Conservation (phyloP, 768 basidiomycete species). For the Tricholoma matsutake region DNA sequence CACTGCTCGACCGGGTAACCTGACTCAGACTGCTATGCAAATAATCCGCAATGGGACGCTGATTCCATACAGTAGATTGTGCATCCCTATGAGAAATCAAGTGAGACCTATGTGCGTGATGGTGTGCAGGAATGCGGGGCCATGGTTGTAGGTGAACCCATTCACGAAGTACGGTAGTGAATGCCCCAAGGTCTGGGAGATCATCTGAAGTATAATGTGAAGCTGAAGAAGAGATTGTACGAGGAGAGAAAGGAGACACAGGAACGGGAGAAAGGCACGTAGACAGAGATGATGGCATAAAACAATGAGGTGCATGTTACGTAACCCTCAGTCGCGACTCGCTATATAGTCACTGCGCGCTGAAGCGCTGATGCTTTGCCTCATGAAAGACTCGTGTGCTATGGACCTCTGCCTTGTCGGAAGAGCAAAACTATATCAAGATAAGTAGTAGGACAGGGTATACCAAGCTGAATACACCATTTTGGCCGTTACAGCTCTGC, state of each 20-base stretch:
- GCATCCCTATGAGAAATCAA: conserved; percentile 3
- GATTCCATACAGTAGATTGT: conserved; percentile 66
- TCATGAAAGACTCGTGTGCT: no score
- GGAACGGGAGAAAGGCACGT: neutral
- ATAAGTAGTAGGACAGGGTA: no score
- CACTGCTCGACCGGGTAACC: neutral
- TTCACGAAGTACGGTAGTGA: conserved; percentile 67
- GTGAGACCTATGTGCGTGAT: conserved; percentile 7
- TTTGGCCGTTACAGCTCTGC: no score
- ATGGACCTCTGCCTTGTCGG: no score
- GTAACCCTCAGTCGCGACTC: no score
- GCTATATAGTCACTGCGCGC: no score
- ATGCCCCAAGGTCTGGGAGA: conserved; percentile 71
- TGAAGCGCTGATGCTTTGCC: no score
- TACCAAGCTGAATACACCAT: no score
- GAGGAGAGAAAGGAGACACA: conserved; percentile 3
- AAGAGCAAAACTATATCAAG: no score
- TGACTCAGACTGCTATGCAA: conserved; percentile 23
- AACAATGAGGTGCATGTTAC: no score
- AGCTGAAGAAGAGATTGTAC: conserved; percentile 10
- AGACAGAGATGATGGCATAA: neutral
- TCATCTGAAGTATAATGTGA: conserved; percentile 61
- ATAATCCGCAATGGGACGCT: conserved; percentile 56
- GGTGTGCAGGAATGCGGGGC: conserved; percentile 31
- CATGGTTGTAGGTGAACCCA: conserved; percentile 52